Evolutionary conservation across 352 stramenopile species (phyloP), one percentile per base, ranked within the genome.

Genomic region (Phytophthora ramorum): DNA sequence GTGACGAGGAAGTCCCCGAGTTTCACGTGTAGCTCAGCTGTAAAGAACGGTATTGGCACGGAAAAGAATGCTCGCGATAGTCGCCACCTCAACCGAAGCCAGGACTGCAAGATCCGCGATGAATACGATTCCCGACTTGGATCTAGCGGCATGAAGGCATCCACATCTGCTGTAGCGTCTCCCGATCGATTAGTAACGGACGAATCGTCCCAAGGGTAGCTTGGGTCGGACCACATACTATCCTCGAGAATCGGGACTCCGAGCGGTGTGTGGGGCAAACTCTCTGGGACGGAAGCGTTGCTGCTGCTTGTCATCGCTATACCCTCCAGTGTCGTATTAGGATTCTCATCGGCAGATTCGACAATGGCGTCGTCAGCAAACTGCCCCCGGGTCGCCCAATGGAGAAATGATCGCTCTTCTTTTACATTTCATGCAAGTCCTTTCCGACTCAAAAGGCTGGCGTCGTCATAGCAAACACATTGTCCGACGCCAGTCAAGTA

Each of bases 1-100:
- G 57, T 71, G 7, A 80, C 10, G 8, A 73, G 14, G 12, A 80
- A 30, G 20, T 85, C 73, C 16, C 76, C 76, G 28, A 72, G 2
- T 44, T 78, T 82, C 7, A 85, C 5, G 10, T 70, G 50, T 6
- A 79, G 41, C 3, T 63, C 24, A 2, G 47, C 37, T 3, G 75
- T 83, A 7, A 80, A 61, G 8, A 66, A 47, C 1, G 54, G 50
- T 32, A 81, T n/a, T 19, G 57, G 58, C 0, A 56, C 35, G 7
- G 69, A 53, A 51, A 79, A 81, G 9, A 81, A 10, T 16, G 16
- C 58, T 20, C 46, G 17, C 2, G 61, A 61, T 19, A 78, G 41
- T 17, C 28, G 41, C 65, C 69, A 78, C 14, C 65, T 61, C 12
- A 78, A 22, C 3, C 41, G 56, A 5, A 63, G 7, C 64, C 68